Percentiles rank a stretch among this genome's conserved stretches.
These are phyloP conservation scores for Lactifluus volemus DNA, from an alignment of 768 basidiomycete species.

Conservation along the genomic window DNA sequence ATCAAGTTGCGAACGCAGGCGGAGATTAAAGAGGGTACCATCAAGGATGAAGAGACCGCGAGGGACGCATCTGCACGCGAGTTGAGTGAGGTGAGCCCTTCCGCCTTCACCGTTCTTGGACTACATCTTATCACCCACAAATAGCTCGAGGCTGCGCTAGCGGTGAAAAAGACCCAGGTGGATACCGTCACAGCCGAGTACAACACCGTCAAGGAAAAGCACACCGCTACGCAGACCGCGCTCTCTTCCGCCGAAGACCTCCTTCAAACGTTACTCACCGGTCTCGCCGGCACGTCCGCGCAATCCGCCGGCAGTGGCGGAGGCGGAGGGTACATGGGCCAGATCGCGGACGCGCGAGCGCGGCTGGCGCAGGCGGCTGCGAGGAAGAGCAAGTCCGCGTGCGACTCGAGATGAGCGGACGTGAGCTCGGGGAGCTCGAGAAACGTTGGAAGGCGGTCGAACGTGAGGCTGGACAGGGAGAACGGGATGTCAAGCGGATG, in stretches of 20 bases:
- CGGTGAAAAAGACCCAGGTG: conserved; percentile 54
- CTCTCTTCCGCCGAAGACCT: conserved; percentile 79
- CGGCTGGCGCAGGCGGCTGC: conserved; percentile 61
- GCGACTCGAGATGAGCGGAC: conserved; percentile 67
- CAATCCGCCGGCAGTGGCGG: conserved; percentile 39
- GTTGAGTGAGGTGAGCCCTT: conserved; percentile 46
- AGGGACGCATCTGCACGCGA: conserved; percentile 44
- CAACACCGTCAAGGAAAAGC: conserved; percentile 56
- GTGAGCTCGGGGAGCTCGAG: conserved; percentile 72
- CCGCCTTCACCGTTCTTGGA: background rate
- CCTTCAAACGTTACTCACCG: conserved; percentile 90
- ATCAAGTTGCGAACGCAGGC: conserved; percentile 80
- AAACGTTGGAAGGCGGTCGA: conserved; percentile 75
- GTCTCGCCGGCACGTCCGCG: conserved; percentile 57
- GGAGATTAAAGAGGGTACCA: conserved; percentile 66
- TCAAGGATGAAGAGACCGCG: conserved; percentile 69
- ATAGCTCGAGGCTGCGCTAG: conserved; percentile 49
- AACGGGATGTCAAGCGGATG: conserved; percentile 56
- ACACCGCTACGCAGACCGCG: conserved; percentile 49
- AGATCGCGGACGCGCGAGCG: conserved; percentile 78
- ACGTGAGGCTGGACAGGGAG: conserved; percentile 70
- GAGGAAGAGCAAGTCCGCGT: conserved; percentile 79
- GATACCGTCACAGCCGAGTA: conserved; percentile 46
- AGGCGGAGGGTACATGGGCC: conserved; percentile 79
- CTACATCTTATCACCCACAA: background rate